These are phyloP conservation scores for Thermomucor indicae-seudaticae DNA, from an alignment of 371 early-diverging fungal genomes.

Conservation along the genomic window DNA sequence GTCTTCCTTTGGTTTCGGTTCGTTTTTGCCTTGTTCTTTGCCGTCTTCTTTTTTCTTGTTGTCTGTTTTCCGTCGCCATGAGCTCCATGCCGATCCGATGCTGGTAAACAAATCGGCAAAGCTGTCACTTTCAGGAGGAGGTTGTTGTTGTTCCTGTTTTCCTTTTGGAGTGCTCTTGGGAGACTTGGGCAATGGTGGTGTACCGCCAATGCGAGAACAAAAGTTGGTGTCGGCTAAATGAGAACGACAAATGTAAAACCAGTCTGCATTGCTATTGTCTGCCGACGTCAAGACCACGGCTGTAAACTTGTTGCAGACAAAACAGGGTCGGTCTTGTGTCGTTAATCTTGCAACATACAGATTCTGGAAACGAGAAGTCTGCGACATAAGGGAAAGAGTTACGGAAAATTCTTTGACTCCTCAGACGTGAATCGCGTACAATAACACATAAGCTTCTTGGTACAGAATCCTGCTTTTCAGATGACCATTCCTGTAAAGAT, in stretches of 20 bases:
- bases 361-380: conserved; percentile 34
- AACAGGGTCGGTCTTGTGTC: conserved; percentile 54
- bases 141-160: too few species aligned
- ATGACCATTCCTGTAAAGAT: too few species aligned
- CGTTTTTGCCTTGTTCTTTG: conserved; percentile 14
- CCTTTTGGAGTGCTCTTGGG: conserved; percentile 13
- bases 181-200: conserved; percentile 5
- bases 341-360: conserved; percentile 51
- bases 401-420: too few species aligned
- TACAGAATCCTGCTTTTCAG: too few species aligned
- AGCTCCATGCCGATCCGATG: conserved; percentile 40
- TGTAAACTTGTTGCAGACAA: conserved; percentile 55
- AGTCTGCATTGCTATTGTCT: conserved; percentile 49
- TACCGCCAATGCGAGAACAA: conserved; percentile 31
- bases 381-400: too few species aligned
- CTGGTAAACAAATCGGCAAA: conserved; percentile 35
- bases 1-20: too few species aligned
- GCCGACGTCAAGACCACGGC: conserved; percentile 50
- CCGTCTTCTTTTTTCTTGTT: conserved; percentile 14
- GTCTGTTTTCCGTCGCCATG: conserved; percentile 24
- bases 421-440: too few species aligned
- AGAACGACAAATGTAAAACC: conserved; percentile 50
- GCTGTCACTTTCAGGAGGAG: conserved; percentile 38
- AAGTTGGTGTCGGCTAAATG: conserved; percentile 44
- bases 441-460: too few species aligned